Evolutionary conservation across 1,284 basidiomycete species (phyloP), one percentile per base, ranked within the genome.

Genomic region (Apiotrichum laibachii): DNA sequence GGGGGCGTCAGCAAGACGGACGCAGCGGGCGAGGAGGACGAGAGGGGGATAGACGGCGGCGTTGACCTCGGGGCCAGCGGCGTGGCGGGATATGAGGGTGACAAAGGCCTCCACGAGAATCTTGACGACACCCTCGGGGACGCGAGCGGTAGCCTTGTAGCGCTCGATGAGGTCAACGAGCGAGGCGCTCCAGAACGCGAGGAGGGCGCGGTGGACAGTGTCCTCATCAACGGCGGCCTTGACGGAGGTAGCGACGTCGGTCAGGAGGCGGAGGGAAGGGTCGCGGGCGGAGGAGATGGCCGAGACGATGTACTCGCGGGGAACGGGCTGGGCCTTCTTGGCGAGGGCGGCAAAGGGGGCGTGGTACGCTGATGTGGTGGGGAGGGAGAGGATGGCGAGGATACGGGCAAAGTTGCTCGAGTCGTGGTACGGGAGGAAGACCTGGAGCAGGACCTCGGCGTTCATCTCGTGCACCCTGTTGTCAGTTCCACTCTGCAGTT

Each of bases 351-450:
- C 77, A 43, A 96, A 82, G 67, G 92, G 73, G 21, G 72, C 73
- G 57, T 71, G 62, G 69, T 72, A 79, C 18, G 64, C 71, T 44
- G 69, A 76, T 16, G 70, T 62, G 15, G 67, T 68, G n/a, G 76
- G 82, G 55, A 96, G 82, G 65, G 88, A 85, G 59, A 92, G 80
- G 68, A 97, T 93, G 5, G 88, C 87, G 44, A 96, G 82, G 83
- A 98, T 90, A 72, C 95, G 94, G 10, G 88, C 85, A 76, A 99
- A 99, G 73, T 98, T 93, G 0, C 89, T 87, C 2, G 95, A 92
- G 67, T 93, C 90, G 71, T 98, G 92, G 73, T 95, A 98, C 0
- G 96, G 96, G 33, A 98, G 78, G 77, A 98, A 98, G 19, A 92
- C 81, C 15, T 86, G 80, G 8, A 99, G 82, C 21, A 94, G 70